Evolutionary conservation across 805 yeast species (phyloP), one percentile per base, ranked within the genome.

Genomic region (Ogataea thermomethanolica): DNA sequence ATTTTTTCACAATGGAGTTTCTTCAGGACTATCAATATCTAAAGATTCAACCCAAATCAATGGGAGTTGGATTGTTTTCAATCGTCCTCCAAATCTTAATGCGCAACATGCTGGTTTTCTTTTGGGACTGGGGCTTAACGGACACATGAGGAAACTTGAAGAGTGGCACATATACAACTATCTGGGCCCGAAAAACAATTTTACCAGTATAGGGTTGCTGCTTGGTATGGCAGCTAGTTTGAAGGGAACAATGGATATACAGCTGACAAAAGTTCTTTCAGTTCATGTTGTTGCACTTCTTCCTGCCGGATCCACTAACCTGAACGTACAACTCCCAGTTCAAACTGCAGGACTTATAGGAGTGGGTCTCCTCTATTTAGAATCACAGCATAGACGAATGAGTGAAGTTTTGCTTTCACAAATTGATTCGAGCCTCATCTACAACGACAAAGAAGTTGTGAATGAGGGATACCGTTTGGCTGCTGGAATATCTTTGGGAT

Each of bases 111-210:
- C 96, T 15, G 99, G 99, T 0, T 89, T 93, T 51, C 62, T 93
- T n/a, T 64, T 88, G 13, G 99, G 97, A 0, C 67, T 93, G 20
- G 99, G 99, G 0, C 65, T 93, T 23, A 87, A 87, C 62, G 98
- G 98, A 0, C 96, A 90, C 57, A 64, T 93, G 52, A 79, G 75
- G 41, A 71, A 73, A 29, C 64, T 93, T 20, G 98, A 91, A 54
- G 96, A 93, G 59, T 93, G 98, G 97, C 96, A 90, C 57, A 84
- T 91, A 23, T 93, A 88, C 59, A 90, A 91, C 55, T 89, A 88
- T 50, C 65, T 93, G 38, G 95, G 96, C 0, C 95, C 96, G 0
- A 90, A 93, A 49, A 88, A 86, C 53, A 76, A 83, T 3, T 74
- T 74, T 29, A 86, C 95, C 0, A 86, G 95, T 59, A 81, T 89